Percentiles rank a stretch among this genome's conserved stretches.
phyloP scores from a whole-genome alignment of 2,329 filamentous ascomycete species.

The Xylaria sp. region DNA sequence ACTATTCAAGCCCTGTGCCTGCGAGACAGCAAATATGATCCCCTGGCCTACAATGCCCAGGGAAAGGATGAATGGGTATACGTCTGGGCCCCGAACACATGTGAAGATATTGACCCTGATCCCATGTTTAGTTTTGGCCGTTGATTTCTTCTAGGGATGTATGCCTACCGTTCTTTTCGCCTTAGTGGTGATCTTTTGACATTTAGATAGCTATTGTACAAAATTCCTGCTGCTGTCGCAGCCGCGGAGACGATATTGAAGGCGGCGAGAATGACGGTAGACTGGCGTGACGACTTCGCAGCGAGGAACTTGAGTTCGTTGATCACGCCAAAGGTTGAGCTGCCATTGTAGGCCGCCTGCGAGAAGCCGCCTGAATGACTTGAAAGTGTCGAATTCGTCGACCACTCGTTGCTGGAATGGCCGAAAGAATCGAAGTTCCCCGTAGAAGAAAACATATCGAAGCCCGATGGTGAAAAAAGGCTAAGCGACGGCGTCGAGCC shows the following conservation, averaged over 20 bases:
- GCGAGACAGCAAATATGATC: conserved; percentile 66
- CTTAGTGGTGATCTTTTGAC: conserved; percentile 54
- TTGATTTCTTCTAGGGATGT: conserved; percentile 19
- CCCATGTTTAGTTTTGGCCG: conserved; percentile 37
- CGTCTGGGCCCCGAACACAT: conserved; percentile 60
- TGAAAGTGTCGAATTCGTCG: conserved; percentile 45
- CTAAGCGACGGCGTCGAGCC: conserved; percentile 49
- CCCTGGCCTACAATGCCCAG: conserved; percentile 69
- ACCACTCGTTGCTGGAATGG: conserved; percentile 44
- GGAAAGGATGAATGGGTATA: conserved; percentile 67
- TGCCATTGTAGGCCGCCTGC: conserved; percentile 50
- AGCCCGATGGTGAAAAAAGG: conserved; percentile 39
- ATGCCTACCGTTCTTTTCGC: conserved; percentile 55
- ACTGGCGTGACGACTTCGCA: conserved; percentile 68
- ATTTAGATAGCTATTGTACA: conserved; percentile 65
- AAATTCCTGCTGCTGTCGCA: conserved; percentile 65
- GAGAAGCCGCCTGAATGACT: conserved; percentile 43
- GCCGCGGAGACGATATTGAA: conserved; percentile 71
- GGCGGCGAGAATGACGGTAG: conserved; percentile 68
- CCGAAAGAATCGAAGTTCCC: conserved; percentile 39
- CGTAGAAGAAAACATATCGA: conserved; percentile 44
- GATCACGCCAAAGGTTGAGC: conserved; percentile 59
- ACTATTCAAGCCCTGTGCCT: conserved; percentile 64
- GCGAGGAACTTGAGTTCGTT: conserved; percentile 64
- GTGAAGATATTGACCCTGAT: conserved; percentile 50